phyloP scores from a whole-genome alignment of 139 green algal species.

The Chlamydomonas sphaeroides region DNA sequence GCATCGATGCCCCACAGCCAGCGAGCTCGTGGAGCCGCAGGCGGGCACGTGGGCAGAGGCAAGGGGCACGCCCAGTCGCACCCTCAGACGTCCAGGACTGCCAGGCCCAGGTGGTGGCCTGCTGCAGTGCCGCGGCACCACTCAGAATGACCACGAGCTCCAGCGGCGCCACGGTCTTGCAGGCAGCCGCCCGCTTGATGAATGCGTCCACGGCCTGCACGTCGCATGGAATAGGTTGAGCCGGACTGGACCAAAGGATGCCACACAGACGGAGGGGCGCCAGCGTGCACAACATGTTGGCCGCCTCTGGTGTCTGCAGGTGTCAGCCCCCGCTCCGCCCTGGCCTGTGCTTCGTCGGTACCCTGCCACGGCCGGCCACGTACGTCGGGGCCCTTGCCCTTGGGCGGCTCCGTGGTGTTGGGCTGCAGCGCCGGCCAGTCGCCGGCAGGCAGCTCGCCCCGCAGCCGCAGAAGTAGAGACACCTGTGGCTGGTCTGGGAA shows the following conservation, averaged over 20 bases:
- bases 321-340: no score
- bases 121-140: background rate
- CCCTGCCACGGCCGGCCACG: background rate
- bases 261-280: no score
- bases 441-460: background rate
- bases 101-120: slow-evolving; percentile 37
- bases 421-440: background rate
- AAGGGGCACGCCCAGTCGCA: no score
- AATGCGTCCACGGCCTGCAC: slow-evolving; percentile 18
- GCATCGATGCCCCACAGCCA: no score
- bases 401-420: slow-evolving; percentile 23
- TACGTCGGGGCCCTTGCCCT: slow-evolving; percentile 26
- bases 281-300: no score
- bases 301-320: no score
- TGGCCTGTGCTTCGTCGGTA: no score
- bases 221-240: no score
- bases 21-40: no score
- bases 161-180: background rate
- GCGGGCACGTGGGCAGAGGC: no score
- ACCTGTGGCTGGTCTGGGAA: slow-evolving; percentile 28
- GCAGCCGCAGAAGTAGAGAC: slow-evolving; percentile 37
- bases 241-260: no score
- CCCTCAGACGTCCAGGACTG: slow-evolving; percentile 28
- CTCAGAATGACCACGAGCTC: slow-evolving; percentile 35
- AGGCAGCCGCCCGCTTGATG: background rate